Base-by-base conservation (phyloP, 805 yeast genomes). In the Debaryomyces hansenii region DNA sequence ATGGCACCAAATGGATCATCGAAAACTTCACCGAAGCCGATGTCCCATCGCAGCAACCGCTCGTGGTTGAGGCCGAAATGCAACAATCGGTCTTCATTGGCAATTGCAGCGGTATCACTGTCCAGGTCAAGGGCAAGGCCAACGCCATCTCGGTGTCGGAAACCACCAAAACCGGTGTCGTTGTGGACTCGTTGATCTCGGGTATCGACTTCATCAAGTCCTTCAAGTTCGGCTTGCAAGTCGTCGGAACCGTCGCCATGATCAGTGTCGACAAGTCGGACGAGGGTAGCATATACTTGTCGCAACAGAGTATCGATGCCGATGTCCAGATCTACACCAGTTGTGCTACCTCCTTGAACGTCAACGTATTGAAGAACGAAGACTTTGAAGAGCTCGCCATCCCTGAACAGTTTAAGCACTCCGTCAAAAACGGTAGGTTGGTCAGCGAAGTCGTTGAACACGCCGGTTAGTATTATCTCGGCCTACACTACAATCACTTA, bases 321-420 rank as follows among this genome's bases (percentile, higher is more conserved):
- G 95, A 67, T 35, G 55, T 61, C 33, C 75, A 90, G 59, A 73
- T 94, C 39, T 89, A 83, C 68, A 87, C 97, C 2, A 85, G 96
- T 40, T 83, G 88, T 44, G 80, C 96, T 12, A 87, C 97, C 0
- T 79, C 96, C 3, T 72, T 94, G 65, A 94, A 94, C 64, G 75
- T 94, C 55, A 89, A 91, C 60, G 77, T 89, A 38, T 96, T 96
- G 21, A 78, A 78, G 40, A 80, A 74, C 12, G 84, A 77, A 18
- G 96, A 92, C 63, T 84, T 79, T 67, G 79, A 75, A 44, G 99
- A 94, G 67, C 70, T 82, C 45, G 84, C 96, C 7, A 80, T 87
- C 36, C 97, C 98, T 7, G 99, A 94, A 69, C 99, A 94, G 72
- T 78, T 94, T 67, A 80, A 82, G 60, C 96, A 90, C 67, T 74